Evolutionary conservation across 805 yeast species (phyloP).

Genomic region (Wickerhamiella kurtzmanii): DNA sequence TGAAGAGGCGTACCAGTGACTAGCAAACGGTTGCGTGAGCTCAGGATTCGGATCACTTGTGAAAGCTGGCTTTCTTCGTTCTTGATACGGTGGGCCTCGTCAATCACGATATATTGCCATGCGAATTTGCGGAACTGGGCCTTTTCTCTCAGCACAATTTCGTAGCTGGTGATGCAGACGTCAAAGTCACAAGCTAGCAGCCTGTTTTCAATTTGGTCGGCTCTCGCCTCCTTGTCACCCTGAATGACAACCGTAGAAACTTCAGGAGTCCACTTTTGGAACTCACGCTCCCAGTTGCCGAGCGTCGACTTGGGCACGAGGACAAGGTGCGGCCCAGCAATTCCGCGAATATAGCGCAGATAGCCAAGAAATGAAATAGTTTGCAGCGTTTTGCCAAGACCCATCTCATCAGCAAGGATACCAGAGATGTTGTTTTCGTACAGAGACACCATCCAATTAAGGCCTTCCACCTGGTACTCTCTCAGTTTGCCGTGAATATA

Average conservation of each 20-base stretch:
- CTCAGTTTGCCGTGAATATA: constrained; percentile 64
- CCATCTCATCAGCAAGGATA: constrained; percentile 96
- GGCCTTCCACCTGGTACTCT: constrained; percentile 88
- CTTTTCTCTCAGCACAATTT: constrained; percentile 86
- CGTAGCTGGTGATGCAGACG: constrained; percentile 81
- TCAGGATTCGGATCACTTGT: constrained; percentile 80
- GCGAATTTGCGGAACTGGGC: constrained; percentile 61
- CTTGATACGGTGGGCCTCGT: constrained; percentile 93
- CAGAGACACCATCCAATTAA: constrained; percentile 84
- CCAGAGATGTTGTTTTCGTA: constrained; percentile 86
- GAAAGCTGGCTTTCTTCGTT: constrained; percentile 87
- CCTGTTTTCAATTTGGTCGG: constrained; percentile 40
- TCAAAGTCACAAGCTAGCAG: constrained; percentile 70
- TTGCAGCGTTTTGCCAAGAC: constrained; percentile 89
- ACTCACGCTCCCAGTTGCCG: constrained; percentile 94
- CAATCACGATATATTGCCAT: constrained; percentile 90
- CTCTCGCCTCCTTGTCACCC: constrained; percentile 78
- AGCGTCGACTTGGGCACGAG: constrained; percentile 92
- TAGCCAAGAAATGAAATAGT: constrained; percentile 87
- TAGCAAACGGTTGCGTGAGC: constrained; percentile 68
- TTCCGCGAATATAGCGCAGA: constrained; percentile 58
- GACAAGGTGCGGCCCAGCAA: constrained; percentile 82
- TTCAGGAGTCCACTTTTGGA: constrained; percentile 91
- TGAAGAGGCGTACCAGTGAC: constrained; percentile 96
- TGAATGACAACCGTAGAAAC: constrained; percentile 74